These are phyloP conservation scores for Tubosaeta brunneosetosa DNA, from an alignment of 768 basidiomycete genomes.

Conservation along the genomic window DNA sequence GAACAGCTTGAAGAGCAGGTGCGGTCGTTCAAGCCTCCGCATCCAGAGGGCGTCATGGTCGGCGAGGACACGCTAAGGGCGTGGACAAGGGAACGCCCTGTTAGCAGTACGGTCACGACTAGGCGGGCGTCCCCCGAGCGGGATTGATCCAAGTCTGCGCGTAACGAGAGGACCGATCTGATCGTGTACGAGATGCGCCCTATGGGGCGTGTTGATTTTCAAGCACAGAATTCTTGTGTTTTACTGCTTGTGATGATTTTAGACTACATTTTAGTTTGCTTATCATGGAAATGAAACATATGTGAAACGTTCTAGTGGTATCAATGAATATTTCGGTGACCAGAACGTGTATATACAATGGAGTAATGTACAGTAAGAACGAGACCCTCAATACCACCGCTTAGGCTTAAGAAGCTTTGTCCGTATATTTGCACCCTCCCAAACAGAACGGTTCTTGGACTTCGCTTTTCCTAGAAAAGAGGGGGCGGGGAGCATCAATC, in stretches of 20 bases:
- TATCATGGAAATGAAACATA: neutral
- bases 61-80: constrained; percentile 54
- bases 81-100: constrained; percentile 28
- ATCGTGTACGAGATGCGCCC: neutral
- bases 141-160: constrained; percentile 7
- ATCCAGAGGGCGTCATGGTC: constrained; percentile 72
- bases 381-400: constrained; percentile 13
- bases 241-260: neutral
- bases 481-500: constrained; percentile 13
- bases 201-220: neutral
- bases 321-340: neutral
- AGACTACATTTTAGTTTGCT: neutral
- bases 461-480: constrained; percentile 19
- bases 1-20: constrained; percentile 72
- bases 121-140: constrained; percentile 19
- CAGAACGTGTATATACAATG: neutral
- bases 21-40: constrained; percentile 61
- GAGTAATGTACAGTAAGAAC: neutral
- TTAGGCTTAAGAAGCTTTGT: constrained; percentile 15
- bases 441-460: constrained; percentile 21
- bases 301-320: too few relatives aligned
- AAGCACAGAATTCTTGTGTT: neutral
- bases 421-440: constrained; percentile 17
- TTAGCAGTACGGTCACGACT: constrained; percentile 22
- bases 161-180: neutral